Evolutionary conservation across 345 rosid species (phyloP), one percentile per base, ranked within the genome.

Genomic region (Hirschfeldia incana): DNA sequence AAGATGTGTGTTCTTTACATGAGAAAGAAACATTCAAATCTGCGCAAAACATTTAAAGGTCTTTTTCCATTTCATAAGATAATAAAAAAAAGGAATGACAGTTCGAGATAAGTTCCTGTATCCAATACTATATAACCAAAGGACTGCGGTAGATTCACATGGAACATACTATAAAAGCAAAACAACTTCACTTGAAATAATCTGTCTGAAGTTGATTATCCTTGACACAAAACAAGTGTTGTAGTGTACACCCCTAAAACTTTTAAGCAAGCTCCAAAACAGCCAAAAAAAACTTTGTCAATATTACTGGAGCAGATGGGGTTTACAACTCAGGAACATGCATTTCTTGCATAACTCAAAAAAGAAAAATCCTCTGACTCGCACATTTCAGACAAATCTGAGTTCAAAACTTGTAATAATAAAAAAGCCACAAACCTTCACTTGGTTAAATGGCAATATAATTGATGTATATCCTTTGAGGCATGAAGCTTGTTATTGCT

Each of bases 241-340:
- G 75, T 27, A 70, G 65, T 78, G 39, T 32, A 84, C 76, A 82
- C 84, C 79, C 79, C 80, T 32, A 65, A 42, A 80, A 72, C 68
- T 73, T 74, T 67, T 33, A 59, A 55, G 67, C 75, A 82, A 80
- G 66, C 73, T 73, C 81, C 80, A 76, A 80, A 86, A 61, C 73
- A 77, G 34, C 72, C 67, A 74, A 69, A 65, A 58, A 80, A 74
- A 74, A 34, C 9, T 69, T 69, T 69, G 72, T 32, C 78, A 5
- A 51, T 69, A 63, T 74, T 80, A 29, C 12, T 74, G 65, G 75
- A 80, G 67, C 79, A 4, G 44, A 80, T 69, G 73, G 70, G 39
- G 77, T 76, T 76, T 65, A 76, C 80, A 66, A 65, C 69, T 76
- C 60, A 30, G 66, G 58, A 46, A 64, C 17, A 57, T 33, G 71